Evolutionary conservation across 495 filamentous ascomycete species (phyloP).

Genomic region (Aspergillus taichungensis): DNA sequence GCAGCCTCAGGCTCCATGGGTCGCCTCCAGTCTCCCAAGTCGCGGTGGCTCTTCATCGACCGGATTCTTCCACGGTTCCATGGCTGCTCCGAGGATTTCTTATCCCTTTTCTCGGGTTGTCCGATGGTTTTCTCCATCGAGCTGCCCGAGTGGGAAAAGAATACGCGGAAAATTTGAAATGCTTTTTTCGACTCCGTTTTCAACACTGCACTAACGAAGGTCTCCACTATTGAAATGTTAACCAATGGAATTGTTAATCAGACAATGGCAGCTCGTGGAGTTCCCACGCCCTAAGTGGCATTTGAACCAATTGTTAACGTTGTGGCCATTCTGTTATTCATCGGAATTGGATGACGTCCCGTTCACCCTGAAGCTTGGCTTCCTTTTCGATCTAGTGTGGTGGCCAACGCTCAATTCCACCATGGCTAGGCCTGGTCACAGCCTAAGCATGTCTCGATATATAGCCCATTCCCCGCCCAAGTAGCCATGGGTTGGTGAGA

Average conservation of each 20-base stretch:
- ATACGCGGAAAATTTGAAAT: slow-evolving; percentile 3
- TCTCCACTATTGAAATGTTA: background rate
- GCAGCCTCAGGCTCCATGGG: too few species aligned
- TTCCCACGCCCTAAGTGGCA: slow-evolving; percentile 2
- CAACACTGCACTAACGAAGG: background rate
- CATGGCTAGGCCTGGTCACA: too few species aligned
- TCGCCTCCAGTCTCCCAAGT: too few species aligned
- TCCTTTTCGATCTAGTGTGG: slow-evolving; percentile 12
- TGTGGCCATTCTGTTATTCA: background rate
- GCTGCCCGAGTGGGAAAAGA: slow-evolving; percentile 16
- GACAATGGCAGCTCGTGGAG: background rate
- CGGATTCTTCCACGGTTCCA: too few species aligned
- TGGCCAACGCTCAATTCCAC: too few species aligned
- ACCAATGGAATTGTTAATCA: background rate
- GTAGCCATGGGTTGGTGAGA: too few species aligned
- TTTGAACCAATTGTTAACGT: slow-evolving; percentile 6
- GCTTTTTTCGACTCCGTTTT: slow-evolving; percentile 1
- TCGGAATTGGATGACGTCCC: slow-evolving; percentile 1
- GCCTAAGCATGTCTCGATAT: too few species aligned
- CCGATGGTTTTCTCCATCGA: slow-evolving; percentile 8
- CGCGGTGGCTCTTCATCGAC: too few species aligned
- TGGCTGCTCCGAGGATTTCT: too few species aligned
- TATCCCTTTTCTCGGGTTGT: too few species aligned
- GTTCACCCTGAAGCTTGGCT: slow-evolving; percentile 19
- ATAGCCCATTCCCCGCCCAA: too few species aligned